Evolutionary conservation across 306 rosid genomes (phyloP).

Genomic region (Sophora flavescens): DNA sequence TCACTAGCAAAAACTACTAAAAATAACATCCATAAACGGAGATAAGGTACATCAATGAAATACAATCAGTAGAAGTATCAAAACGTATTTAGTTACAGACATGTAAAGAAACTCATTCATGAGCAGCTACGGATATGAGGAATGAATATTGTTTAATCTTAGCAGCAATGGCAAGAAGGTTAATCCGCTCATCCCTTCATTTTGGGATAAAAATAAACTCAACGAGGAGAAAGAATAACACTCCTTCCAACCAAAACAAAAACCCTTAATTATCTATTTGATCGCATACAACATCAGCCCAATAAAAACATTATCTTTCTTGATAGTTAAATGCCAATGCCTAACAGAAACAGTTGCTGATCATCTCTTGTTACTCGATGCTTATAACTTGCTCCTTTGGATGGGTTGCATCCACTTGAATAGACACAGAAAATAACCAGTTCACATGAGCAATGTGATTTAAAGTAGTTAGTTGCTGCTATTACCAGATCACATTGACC

Average conservation of each 20-base stretch:
- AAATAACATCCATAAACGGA: not conserved
- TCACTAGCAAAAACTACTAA: not conserved
- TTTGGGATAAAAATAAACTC: too few relatives aligned
- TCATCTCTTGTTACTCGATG: slow-evolving; percentile 32
- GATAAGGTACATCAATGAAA: not conserved
- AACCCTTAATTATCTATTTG: not conserved
- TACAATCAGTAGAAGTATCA: not conserved
- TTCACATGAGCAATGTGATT: slow-evolving; percentile 9
- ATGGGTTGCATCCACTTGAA: slow-evolving; percentile 32
- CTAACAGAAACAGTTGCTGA: not conserved
- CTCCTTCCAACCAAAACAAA: not conserved
- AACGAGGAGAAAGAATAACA: not conserved
- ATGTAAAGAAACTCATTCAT: not conserved
- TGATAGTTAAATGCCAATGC: slow-evolving; percentile 1
- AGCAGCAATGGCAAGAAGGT: not conserved
- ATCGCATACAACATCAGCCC: not conserved
- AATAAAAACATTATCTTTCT: slow-evolving; percentile 9
- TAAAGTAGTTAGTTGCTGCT: slow-evolving; percentile 2
- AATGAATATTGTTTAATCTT: not conserved
- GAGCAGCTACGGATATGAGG: not conserved
- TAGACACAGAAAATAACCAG: slow-evolving; percentile 6
- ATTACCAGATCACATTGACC: slow-evolving; percentile 20
- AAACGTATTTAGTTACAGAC: not conserved
- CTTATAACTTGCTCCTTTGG: slow-evolving; percentile 20
- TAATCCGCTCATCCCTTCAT: not conserved